Base-by-base conservation (phyloP, 1,284 basidiomycete species). In the Fomitopsis schrenkii region DNA sequence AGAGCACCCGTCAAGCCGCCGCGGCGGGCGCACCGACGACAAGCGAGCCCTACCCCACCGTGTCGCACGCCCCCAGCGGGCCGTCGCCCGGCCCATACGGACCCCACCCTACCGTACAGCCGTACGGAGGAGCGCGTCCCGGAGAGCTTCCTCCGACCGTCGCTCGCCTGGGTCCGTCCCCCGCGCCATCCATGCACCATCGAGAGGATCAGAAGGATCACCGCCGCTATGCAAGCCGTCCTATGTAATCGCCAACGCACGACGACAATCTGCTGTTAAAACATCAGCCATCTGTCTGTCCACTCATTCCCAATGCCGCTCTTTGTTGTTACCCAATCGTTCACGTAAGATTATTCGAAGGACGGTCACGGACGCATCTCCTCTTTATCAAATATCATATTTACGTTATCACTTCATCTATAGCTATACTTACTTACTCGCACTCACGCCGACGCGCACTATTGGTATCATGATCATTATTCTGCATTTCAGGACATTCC, bases 1-100 rank as follows among this genome's bases (percentile, higher is more conserved):
- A 90, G 74, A 88, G 86, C 15, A 84, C 84, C 64, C 86, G 88
- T 58, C 85, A 88, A 70, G 77, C 84, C 46, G 79, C 81, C 5
- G 77, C 77, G 61, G 69, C 79, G 53, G 68, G 71, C 33, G 68
- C 74, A 56, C 75, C 80, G 17, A 73, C 75, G 45, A 72, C 80
- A 55, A 82, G 83, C 62, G 84, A 85, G 58, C 74, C 83, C 2
- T 87, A 83, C 70, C 70, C 79, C n/a, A 72, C 80, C 59, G 63
- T 79, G 10, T 70, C 79, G 52, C 79, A 78, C 54, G 45, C 71
- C 53, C 59, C 38, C 30, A 30, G 61, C 46, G 30, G 42, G 9
- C 44, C 60, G 41, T 61, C 60, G 5, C 60, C 60, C 9, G 35
- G 46, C 7, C 56, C 60, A 35, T 54, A 57, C 17, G 40, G 42